These are phyloP conservation scores for Albugo laibachii DNA, from an alignment of 352 stramenopile species.

Conservation along the genomic window DNA sequence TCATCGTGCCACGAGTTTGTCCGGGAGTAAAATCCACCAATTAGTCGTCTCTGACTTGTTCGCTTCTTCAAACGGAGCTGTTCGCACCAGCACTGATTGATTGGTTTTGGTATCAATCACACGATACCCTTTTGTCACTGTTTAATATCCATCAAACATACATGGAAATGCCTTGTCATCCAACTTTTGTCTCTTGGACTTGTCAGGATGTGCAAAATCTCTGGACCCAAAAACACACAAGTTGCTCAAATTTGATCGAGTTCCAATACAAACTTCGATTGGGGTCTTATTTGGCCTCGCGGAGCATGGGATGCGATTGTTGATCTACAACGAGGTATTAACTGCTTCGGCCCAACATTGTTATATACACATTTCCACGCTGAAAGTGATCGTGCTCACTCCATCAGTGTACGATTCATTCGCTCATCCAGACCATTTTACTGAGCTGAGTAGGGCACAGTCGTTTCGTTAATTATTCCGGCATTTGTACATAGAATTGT, in stretches of 20 bases:
- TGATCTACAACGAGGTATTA: slow-evolving; percentile 6
- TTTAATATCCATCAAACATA: slow-evolving; percentile 6
- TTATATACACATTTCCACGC: not conserved
- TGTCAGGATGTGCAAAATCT: slow-evolving; percentile 5
- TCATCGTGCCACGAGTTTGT: no score
- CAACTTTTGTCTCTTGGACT: slow-evolving; percentile 3
- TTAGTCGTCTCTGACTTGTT: no score
- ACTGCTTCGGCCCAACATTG: slow-evolving; percentile 5
- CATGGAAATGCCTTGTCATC: slow-evolving; percentile 3
- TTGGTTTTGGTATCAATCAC: no score
- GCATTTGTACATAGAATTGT: not conserved
- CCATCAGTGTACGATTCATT: slow-evolving; percentile 7
- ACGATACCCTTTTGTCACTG: slow-evolving; percentile 1
- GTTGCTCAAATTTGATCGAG: slow-evolving; percentile 1
- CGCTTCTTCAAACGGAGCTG: no score
- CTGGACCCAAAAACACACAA: slow-evolving; percentile 6
- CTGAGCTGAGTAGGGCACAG: slow-evolving; percentile 1
- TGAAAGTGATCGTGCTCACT: slow-evolving; percentile 2
- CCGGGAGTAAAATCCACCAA: no score
- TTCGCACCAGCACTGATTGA: no score
- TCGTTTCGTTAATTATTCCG: slow-evolving; percentile 5
- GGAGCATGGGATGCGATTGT: slow-evolving; percentile 2
- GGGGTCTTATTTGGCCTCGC: not conserved
- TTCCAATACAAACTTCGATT: slow-evolving; percentile 1
- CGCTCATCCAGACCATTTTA: slow-evolving; percentile 4